These are phyloP conservation scores for Vanrija sp. DNA, from an alignment of 1,284 basidiomycete species.

Conservation along the genomic window DNA sequence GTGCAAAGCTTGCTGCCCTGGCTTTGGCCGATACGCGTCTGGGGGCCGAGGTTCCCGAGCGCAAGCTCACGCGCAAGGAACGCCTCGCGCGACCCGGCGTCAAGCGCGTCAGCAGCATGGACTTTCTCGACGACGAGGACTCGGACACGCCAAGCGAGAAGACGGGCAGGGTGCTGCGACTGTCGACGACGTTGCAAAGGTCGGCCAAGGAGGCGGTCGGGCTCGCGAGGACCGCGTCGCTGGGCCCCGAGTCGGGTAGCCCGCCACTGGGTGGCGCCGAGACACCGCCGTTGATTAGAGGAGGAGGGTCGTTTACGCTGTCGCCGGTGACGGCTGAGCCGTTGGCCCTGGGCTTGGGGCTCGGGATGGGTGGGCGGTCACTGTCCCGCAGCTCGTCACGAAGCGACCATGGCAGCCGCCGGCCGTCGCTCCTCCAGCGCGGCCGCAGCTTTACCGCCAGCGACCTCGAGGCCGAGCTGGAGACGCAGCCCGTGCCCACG, in stretches of 20 bases:
- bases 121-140: constrained; percentile 26
- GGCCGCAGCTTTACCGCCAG: constrained; percentile 46
- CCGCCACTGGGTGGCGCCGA: too few relatives aligned
- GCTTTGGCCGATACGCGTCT: constrained; percentile 37
- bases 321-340: constrained; percentile 4
- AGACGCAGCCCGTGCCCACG: not conserved
- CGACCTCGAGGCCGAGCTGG: constrained; percentile 35
- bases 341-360: not conserved
- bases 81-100: constrained; percentile 29
- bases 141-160: constrained; percentile 11
- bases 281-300: not conserved
- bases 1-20: constrained; percentile 36
- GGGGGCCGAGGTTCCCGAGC: constrained; percentile 22
- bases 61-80: constrained; percentile 28
- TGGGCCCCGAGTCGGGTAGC: constrained; percentile 7
- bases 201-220: constrained; percentile 19
- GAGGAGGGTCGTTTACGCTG: not conserved
- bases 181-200: constrained; percentile 40
- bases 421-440: constrained; percentile 39
- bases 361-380: constrained; percentile 21
- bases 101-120: constrained; percentile 37
- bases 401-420: constrained; percentile 12
- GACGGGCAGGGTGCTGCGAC: constrained; percentile 26
- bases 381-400: constrained; percentile 12
- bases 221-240: constrained; percentile 12